A percentile compares a stretch with the other conserved stretches of the same genome.
Evolutionary conservation across 179 eudicot genomes (phyloP).

Genomic region (Spergularia azorica): DNA sequence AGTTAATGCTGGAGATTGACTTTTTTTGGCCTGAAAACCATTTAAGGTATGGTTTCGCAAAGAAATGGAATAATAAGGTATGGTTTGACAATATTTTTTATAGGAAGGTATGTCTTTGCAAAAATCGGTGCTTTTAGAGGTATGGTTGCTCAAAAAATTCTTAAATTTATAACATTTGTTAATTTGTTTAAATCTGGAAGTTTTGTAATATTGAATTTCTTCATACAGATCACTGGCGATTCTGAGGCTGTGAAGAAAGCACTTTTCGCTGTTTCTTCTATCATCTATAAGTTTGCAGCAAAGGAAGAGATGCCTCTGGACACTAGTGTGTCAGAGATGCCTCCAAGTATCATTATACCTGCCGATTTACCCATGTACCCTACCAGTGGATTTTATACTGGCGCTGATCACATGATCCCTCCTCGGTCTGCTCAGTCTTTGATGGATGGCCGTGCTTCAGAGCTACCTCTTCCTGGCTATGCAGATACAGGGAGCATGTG

Average conservation of each 20-base stretch:
- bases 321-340: constrained; percentile 63
- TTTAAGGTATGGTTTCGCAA: too few relatives aligned
- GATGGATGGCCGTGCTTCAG: constrained; percentile 53
- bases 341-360: constrained; percentile 85
- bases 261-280: constrained; percentile 82
- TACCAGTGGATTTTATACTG: constrained; percentile 58
- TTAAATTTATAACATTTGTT: neutral
- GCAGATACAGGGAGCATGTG: constrained; percentile 61
- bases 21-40: too few relatives aligned
- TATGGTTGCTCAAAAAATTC: too few relatives aligned
- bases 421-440: constrained; percentile 62
- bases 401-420: constrained; percentile 53
- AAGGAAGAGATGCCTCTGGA: constrained; percentile 83
- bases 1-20: too few relatives aligned
- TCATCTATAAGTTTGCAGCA: constrained; percentile 87
- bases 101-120: too few relatives aligned
- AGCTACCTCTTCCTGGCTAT: constrained; percentile 61
- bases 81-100: too few relatives aligned
- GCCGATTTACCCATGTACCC: constrained; percentile 83
- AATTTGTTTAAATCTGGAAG: neutral
- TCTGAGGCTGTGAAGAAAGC: constrained; percentile 81
- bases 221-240: constrained; percentile 74
- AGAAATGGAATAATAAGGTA: too few relatives aligned
- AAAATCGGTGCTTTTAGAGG: too few relatives aligned
- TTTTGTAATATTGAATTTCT: neutral